phyloP scores from a whole-genome alignment of 2,329 filamentous ascomycete species.

The Talaromyces sp. region DNA sequence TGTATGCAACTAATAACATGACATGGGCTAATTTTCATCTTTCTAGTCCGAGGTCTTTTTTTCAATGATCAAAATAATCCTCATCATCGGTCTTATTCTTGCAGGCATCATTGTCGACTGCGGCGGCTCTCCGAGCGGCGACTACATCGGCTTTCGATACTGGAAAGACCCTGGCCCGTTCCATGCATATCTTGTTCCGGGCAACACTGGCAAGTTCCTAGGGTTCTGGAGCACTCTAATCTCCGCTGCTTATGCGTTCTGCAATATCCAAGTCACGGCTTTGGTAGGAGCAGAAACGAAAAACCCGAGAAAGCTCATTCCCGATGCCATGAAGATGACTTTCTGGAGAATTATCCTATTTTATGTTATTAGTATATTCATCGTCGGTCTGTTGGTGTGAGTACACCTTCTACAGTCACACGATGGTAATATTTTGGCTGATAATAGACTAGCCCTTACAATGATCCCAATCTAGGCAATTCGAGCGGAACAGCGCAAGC shows the following conservation, averaged over 20 bases:
- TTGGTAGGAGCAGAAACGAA: slow-evolving; percentile 70
- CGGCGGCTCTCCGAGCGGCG: slow-evolving; percentile 65
- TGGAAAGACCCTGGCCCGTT: slow-evolving; percentile 69
- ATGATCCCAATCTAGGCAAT: neutral
- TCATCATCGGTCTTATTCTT: neutral
- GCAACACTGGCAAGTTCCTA: neutral
- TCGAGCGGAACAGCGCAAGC: neutral
- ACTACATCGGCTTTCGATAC: slow-evolving; percentile 69
- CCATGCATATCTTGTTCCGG: slow-evolving; percentile 55
- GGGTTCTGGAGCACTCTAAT: slow-evolving; percentile 38
- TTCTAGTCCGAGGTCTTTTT: neutral
- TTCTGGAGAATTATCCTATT: slow-evolving; percentile 16
- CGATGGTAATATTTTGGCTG: neutral
- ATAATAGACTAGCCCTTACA: neutral
- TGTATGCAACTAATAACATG: neutral
- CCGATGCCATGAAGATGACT: slow-evolving; percentile 14
- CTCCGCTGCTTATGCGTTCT: slow-evolving; percentile 40
- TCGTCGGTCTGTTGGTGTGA: slow-evolving; percentile 10
- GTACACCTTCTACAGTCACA: neutral
- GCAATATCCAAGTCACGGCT: slow-evolving; percentile 69
- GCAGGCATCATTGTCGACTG: slow-evolving; percentile 62
- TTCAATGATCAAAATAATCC: neutral
- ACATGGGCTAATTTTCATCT: neutral
- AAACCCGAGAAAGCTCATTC: slow-evolving; percentile 17
- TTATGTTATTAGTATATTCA: slow-evolving; percentile 16